Evolutionary conservation across 176 grass and related monocot species (phyloP), one percentile per base, ranked within the genome.

Genomic region (Poa pratensis): DNA sequence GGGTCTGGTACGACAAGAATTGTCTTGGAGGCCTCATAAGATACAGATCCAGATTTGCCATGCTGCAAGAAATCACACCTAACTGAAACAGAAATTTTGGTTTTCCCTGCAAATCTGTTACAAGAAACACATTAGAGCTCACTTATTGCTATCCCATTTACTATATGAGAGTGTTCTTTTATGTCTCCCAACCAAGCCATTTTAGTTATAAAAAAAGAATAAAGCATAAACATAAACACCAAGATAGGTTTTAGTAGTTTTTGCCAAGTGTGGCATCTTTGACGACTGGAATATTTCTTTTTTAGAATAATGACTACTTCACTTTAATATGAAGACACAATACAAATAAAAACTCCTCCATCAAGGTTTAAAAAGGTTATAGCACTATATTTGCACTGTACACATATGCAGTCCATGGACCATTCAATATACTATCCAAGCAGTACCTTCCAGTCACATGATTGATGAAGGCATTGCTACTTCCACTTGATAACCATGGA

Each of bases 1-100:
- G 93, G 96, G 87, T 95, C 88, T 58, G 93, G 87, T 78, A 98
- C 83, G 42, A 98, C 91, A 70, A 89, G 67, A 71, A 98, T 91
- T 69, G 76, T 90, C 85, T 95, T 93, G 43, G 89, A 95, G 26
- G 90, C 87, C 80, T 85, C 94, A 84, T 95, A 98, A 59, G 76
- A 86, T 86, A 90, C 69, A 79, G 75, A 80, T 69, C 89, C 75
- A 89, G 84, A 85, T 82, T 77, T 85, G 52, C 93, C 91, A 87
- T 83, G 73, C 58, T 87, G 85, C 73, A 91, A 72, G 80, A 98
- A 92, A 66, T 98, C 93, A 86, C 96, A 98, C 69, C 73, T 89
- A 82, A 98, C 32, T 67, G 86, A 92, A 69, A 98, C 61, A 53
- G 91, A 95, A 90, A 98, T 73, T 86, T 78, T 87, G 23, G 96